Base-by-base conservation (phyloP, 1,139 yeast species). In the Geotrichum aggregatum region DNA sequence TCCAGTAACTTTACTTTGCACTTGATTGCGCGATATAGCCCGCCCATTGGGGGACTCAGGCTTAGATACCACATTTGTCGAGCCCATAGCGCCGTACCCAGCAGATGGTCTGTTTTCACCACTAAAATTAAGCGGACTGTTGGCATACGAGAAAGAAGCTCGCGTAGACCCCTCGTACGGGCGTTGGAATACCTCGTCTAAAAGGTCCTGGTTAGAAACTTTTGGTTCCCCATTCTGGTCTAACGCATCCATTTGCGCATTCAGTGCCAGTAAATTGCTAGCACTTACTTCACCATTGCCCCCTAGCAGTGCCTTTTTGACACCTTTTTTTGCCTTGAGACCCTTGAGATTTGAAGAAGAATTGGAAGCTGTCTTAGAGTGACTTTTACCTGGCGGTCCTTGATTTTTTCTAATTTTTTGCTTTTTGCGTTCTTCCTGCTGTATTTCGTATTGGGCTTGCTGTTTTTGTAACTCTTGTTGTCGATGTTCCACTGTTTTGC, bases 101-200 rank as follows among this genome's bases (percentile, higher is more conserved):
- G 36, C 10, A 11, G 42, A 2, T 14, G 16, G 33, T 14, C 48
- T 16, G 31, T 18, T 16, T 16, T 24, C 18, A 14, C 48, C 18
- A n/a, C 48, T 38, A 18, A 18, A 18, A n/a, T n/a, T 10, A 7
- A 34, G 3, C 5, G 5, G 28, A 8, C 28, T 24, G 8, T n/a
- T 30, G 8, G 31, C 43, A 28, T 22, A 13, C 3, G 34, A 24
- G 19, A 47, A 47, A 14, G 45, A 39, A 3, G 44, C 44, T 7
- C 38, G 35, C 18, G 30, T 45, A 0, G 63, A 60, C 1, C 66
- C 66, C 38, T 64, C 63, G 47, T 64, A 64, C 1, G 67, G 67
- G 8, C 66, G 54, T 38, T 59, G 60, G 54, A 64, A 64, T 5
- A 64, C 67, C 50, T 64, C 67, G 36, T 63, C 67, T 10, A 64